These are phyloP conservation scores for Penicillium sp. DNA, from an alignment of 2,329 filamentous ascomycete genomes.

Conservation along the genomic window DNA sequence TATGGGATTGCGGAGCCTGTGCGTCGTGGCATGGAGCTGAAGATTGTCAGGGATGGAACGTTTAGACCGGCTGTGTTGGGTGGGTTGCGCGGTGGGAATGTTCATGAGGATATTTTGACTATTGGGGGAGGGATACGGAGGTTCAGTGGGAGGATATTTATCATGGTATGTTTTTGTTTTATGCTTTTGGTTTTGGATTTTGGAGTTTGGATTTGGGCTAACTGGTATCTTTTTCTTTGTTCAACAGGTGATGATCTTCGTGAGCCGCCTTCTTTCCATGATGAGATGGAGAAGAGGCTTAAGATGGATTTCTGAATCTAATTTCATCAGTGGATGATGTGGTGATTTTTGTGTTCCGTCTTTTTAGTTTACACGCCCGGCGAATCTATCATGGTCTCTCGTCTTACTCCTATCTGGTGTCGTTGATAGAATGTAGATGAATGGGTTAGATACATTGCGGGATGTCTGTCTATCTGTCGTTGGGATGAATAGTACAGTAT, in stretches of 20 bases:
- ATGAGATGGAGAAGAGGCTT: constrained; percentile 90
- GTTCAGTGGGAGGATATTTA: constrained; percentile 94
- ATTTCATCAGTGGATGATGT: constrained; percentile 17
- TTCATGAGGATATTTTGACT: constrained; percentile 83
- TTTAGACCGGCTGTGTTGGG: constrained; percentile 72
- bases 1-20: constrained; percentile 93
- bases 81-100: constrained; percentile 54
- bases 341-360: constrained; percentile 12
- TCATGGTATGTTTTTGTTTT: constrained; percentile 52
- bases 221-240: constrained; percentile 13
- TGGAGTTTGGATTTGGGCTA: background rate
- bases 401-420: constrained; percentile 9
- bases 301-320: constrained; percentile 59
- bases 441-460: background rate
- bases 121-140: constrained; percentile 64
- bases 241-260: constrained; percentile 63
- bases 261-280: constrained; percentile 69
- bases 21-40: constrained; percentile 88
- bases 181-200: background rate
- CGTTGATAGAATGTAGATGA: constrained; percentile 19
- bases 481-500: background rate
- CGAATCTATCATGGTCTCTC: no score
- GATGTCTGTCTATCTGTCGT: background rate
- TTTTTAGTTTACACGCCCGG: no score
- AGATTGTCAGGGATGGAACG: constrained; percentile 70